Evolutionary conservation across 1,139 yeast genomes (phyloP).

Genomic region (Meyerozyma sp.): DNA sequence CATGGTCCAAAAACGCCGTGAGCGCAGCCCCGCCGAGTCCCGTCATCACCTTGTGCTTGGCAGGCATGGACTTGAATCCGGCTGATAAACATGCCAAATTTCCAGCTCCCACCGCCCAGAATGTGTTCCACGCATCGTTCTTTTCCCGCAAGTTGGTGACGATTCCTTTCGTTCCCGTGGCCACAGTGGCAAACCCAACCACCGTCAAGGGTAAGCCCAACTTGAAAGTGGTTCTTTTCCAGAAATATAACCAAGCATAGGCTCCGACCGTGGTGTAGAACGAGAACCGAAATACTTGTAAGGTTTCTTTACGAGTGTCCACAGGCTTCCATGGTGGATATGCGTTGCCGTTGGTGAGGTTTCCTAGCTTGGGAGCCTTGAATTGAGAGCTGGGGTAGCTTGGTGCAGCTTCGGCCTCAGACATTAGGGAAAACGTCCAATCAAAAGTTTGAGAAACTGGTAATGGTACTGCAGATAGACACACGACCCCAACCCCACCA

Average conservation of each 20-base stretch:
- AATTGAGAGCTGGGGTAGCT: constrained; percentile 32
- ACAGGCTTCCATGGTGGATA: constrained; percentile 44
- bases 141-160: constrained; percentile 42
- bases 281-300: constrained; percentile 34
- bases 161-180: constrained; percentile 37
- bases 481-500: not conserved
- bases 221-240: constrained; percentile 45
- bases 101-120: constrained; percentile 42
- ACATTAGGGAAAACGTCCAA: constrained; percentile 9
- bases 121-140: constrained; percentile 47
- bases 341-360: constrained; percentile 33
- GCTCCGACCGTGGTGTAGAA: constrained; percentile 46
- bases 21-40: constrained; percentile 38
- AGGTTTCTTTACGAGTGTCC: constrained; percentile 39
- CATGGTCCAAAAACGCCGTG: constrained; percentile 37
- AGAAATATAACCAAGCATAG: constrained; percentile 43
- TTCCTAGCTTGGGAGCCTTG: constrained; percentile 40
- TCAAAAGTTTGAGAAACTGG: not conserved
- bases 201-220: constrained; percentile 36
- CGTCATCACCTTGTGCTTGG: constrained; percentile 37
- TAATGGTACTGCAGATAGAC: not conserved
- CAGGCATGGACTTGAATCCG: constrained; percentile 39
- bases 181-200: constrained; percentile 39
- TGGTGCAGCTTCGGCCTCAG: constrained; percentile 8
- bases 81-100: constrained; percentile 37